phyloP scores from a whole-genome alignment of 768 basidiomycete genomes.

The Crepidotus variabilis region DNA sequence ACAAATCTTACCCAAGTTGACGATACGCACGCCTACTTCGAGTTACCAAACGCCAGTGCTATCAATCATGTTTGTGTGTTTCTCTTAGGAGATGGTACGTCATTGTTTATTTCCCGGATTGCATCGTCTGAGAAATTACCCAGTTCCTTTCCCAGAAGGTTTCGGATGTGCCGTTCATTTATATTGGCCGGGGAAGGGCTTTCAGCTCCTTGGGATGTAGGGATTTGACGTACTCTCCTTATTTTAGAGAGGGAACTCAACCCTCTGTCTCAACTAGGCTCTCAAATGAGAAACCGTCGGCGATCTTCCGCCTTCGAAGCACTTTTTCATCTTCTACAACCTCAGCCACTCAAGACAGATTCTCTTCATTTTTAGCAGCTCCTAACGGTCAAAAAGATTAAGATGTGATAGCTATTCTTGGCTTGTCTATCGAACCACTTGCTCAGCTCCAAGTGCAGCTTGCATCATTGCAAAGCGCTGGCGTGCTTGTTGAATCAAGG shows the following conservation, averaged over 20 bases:
- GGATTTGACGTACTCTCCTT: constrained; percentile 19
- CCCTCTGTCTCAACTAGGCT: constrained; percentile 45
- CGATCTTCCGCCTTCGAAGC: constrained; percentile 79
- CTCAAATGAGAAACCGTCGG: constrained; percentile 86
- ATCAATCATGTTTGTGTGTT: constrained; percentile 89
- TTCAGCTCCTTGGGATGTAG: constrained; percentile 82
- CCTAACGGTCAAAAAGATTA: constrained; percentile 25
- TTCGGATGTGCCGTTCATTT: constrained; percentile 85
- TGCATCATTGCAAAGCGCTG: constrained; percentile 35
- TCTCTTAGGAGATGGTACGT: constrained; percentile 70
- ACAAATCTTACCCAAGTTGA: constrained; percentile 81
- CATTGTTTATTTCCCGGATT: not conserved
- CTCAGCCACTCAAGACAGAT: constrained; percentile 36
- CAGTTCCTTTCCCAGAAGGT: constrained; percentile 79
- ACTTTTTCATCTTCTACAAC: constrained; percentile 36
- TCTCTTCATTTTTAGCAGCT: constrained; percentile 27
- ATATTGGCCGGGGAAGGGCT: constrained; percentile 83
- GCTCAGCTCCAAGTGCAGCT: constrained; percentile 57
- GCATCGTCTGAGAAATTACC: no score
- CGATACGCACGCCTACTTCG: constrained; percentile 78
- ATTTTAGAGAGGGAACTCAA: not conserved
- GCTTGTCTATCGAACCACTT: constrained; percentile 78
- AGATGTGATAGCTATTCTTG: constrained; percentile 71
- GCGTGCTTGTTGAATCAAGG: constrained; percentile 17
- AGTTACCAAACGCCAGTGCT: constrained; percentile 62